Evolutionary conservation across 2,329 filamentous ascomycete species (phyloP).

Genomic region (Orbilia blumenaviensis): DNA sequence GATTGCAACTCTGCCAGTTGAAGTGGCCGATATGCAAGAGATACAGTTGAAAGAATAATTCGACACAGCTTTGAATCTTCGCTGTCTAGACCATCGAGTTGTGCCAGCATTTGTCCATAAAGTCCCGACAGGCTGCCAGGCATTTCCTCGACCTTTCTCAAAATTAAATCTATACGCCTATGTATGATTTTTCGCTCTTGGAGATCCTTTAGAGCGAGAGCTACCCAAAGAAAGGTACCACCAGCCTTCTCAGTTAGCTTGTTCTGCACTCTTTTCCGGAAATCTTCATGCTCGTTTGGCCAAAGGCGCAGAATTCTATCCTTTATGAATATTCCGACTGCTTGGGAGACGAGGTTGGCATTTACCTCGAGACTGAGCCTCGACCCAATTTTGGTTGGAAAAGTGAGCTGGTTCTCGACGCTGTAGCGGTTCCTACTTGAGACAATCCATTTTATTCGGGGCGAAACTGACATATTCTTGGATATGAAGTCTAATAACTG

Average conservation of each 20-base stretch:
- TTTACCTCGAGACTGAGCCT: conserved; percentile 61
- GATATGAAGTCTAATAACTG: conserved; percentile 26
- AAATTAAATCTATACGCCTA: conserved; percentile 27
- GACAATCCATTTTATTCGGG: conserved; percentile 62
- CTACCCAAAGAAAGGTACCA: conserved; percentile 64
- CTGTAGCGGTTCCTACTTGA: conserved; percentile 63
- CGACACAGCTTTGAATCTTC: conserved; percentile 59
- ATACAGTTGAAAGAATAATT: conserved; percentile 59
- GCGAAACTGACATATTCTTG: background rate
- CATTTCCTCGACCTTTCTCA: conserved; percentile 56
- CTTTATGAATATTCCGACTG: conserved; percentile 61
- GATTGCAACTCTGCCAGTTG: background rate
- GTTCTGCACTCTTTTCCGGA: conserved; percentile 56
- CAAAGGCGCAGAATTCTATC: conserved; percentile 59
- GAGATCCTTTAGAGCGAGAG: conserved; percentile 61
- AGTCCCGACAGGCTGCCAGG: conserved; percentile 60
- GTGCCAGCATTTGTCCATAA: conserved; percentile 61
- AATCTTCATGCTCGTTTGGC: conserved; percentile 25
- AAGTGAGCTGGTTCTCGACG: conserved; percentile 60
- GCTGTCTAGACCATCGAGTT: conserved; percentile 57
- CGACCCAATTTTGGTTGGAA: conserved; percentile 51
- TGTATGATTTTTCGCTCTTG: background rate
- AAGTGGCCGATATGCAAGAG: background rate
- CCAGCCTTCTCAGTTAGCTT: conserved; percentile 59
- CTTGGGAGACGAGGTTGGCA: conserved; percentile 58